Evolutionary conservation across 2,329 filamentous ascomycete genomes (phyloP).

Genomic region (Epichloe sp.): DNA sequence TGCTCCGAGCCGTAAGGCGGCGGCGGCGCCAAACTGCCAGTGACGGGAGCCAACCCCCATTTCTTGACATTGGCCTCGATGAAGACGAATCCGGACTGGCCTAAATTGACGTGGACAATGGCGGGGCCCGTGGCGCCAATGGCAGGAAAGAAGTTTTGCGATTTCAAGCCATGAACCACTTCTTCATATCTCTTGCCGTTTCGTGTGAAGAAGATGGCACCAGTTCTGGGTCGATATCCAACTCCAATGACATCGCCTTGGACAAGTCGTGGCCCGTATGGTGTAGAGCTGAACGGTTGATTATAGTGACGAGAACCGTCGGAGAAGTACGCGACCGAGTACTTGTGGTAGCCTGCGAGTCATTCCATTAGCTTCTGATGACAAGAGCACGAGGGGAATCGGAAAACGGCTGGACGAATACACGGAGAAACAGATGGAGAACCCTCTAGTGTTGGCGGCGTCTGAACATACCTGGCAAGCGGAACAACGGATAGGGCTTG

Average conservation of each 20-base stretch:
- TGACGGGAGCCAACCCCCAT: conserved; percentile 95
- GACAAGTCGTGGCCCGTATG: conserved; percentile 72
- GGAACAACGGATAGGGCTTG: conserved; percentile 91
- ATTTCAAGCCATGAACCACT: conserved; percentile 81
- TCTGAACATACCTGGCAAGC: conserved; percentile 63
- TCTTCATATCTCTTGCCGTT: conserved; percentile 97
- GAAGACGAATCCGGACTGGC: conserved; percentile 95
- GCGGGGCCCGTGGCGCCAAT: conserved; percentile 93
- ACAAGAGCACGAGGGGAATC: too few relatives aligned
- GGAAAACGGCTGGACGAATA: too few relatives aligned
- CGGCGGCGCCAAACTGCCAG: conserved; percentile 83
- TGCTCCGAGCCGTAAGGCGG: conserved; percentile 96
- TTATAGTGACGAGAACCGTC: conserved; percentile 79
- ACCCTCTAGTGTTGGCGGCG: not conserved
- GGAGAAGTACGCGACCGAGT: conserved; percentile 83
- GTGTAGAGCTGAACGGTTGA: conserved; percentile 71
- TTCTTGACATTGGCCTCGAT: conserved; percentile 99
- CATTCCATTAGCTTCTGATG: not conserved
- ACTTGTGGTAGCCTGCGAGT: conserved; percentile 65
- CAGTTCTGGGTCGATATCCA: conserved; percentile 86
- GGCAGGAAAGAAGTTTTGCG: conserved; percentile 94
- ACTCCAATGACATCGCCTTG: conserved; percentile 95
- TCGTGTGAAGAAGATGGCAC: conserved; percentile 93
- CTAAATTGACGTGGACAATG: conserved; percentile 91
- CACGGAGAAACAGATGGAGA: not conserved